Evolutionary conservation across 345 rosid genomes (phyloP).

Genomic region (Eucalyptus camaldulensis): DNA sequence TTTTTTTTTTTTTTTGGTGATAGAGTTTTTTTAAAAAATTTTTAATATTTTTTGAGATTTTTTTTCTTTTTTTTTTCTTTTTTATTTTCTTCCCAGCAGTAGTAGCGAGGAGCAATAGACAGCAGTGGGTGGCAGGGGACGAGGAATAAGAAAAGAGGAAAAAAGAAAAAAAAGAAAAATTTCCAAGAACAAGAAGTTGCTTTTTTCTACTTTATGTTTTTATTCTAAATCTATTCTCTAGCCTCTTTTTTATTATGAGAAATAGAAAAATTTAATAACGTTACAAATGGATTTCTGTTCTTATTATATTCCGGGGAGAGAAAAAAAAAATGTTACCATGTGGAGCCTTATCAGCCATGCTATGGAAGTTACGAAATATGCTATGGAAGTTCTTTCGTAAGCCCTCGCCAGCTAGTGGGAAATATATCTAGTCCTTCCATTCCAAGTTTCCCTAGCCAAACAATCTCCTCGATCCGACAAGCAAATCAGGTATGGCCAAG

Average conservation of each 20-base stretch:
- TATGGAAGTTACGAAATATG: not conserved
- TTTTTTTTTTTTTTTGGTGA: too few relatives aligned
- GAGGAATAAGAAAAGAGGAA: too few relatives aligned
- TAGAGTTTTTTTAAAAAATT: too few relatives aligned
- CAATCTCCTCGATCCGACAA: too few relatives aligned
- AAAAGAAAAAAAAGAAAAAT: too few relatives aligned
- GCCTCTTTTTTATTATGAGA: fast-evolving
- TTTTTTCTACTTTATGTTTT: fast-evolving
- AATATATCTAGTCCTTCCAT: too few relatives aligned
- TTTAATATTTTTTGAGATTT: fast-evolving
- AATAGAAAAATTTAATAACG: fast-evolving
- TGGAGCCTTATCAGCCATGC: not conserved
- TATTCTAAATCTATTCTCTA: fast-evolving
- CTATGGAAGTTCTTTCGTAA: not conserved
- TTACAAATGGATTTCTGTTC: too few relatives aligned
- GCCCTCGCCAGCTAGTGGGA: not conserved
- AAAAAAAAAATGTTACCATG: fast-evolving
- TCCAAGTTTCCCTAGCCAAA: too few relatives aligned
- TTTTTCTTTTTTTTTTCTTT: fast-evolving
- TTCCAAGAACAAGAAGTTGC: fast-evolving
- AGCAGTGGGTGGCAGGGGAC: too few relatives aligned
- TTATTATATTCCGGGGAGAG: fast-evolving
- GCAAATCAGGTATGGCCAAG: too few relatives aligned
- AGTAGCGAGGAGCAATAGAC: too few relatives aligned
- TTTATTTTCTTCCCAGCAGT: too few relatives aligned